Conservation (phyloP, 192 early-diverging fungal species). For the Coemansia sp. region DNA sequence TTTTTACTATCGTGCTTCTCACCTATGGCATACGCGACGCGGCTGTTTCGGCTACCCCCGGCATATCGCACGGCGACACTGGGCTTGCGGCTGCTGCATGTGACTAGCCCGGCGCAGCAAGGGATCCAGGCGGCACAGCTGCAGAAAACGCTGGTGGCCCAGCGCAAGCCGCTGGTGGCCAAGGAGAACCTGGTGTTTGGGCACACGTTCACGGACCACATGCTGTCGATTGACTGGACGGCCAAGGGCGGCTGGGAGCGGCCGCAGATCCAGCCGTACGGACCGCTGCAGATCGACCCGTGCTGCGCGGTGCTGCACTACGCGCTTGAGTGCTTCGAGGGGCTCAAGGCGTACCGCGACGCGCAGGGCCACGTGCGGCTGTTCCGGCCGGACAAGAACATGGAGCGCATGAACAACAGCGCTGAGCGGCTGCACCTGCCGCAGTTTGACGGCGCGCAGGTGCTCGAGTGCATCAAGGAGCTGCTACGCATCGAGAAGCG, state of each 20-base stretch:
- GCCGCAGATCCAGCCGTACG: slow-evolving; percentile 79
- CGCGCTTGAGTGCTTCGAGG: slow-evolving; percentile 90
- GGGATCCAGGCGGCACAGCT: slow-evolving; percentile 11
- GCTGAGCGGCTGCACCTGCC: slow-evolving; percentile 81
- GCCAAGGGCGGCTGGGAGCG: slow-evolving; percentile 63
- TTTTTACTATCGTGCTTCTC: not conserved
- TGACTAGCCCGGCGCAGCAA: slow-evolving; percentile 8
- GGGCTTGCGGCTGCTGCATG: slow-evolving; percentile 10
- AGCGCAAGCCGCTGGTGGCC: slow-evolving; percentile 57
- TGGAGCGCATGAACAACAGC: slow-evolving; percentile 78
- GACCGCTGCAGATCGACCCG: slow-evolving; percentile 74
- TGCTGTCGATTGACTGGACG: slow-evolving; percentile 80
- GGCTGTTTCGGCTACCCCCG: slow-evolving; percentile 6
- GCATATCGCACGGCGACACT: not conserved
- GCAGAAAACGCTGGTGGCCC: slow-evolving; percentile 27
- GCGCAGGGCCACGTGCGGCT: slow-evolving; percentile 79
- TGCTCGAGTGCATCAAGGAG: slow-evolving; percentile 79
- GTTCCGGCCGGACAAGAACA: slow-evolving; percentile 98
- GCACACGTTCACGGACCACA: slow-evolving; percentile 87
- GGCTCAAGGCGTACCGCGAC: slow-evolving; percentile 92
- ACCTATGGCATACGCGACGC: slow-evolving; percentile 3
- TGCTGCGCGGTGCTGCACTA: slow-evolving; percentile 91
- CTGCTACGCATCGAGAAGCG: slow-evolving; percentile 72
- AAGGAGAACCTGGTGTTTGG: slow-evolving; percentile 81
- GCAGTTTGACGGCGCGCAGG: slow-evolving; percentile 70